These are phyloP conservation scores for Periconia macrospinosa DNA, from an alignment of 2,329 filamentous ascomycete genomes.

Conservation along the genomic window DNA sequence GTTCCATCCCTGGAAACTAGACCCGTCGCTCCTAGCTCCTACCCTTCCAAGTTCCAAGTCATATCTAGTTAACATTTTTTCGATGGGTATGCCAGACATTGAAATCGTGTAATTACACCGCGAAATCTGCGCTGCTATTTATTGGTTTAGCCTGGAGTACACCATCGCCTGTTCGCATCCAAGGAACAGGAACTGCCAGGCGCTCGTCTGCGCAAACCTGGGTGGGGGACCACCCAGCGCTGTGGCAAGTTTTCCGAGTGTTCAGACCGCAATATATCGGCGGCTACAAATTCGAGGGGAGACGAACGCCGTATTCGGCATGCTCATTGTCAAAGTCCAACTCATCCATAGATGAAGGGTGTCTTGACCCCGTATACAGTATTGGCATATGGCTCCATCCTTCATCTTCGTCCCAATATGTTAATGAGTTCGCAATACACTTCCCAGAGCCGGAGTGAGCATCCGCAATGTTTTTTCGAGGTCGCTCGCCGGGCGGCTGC, in stretches of 20 bases:
- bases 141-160: background rate
- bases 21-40: background rate
- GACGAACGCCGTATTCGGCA: background rate
- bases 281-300: background rate
- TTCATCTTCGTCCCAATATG: conserved; percentile 1
- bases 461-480: background rate
- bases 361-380: background rate
- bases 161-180: background rate
- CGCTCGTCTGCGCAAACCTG: background rate
- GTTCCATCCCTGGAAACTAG: background rate
- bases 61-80: background rate
- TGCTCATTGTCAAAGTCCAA: conserved; percentile 6
- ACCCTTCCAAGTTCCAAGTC: background rate
- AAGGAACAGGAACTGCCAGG: background rate
- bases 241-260: background rate
- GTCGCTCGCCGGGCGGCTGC: background rate
- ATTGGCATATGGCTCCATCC: background rate
- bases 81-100: background rate
- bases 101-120: background rate
- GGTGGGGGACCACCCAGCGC: background rate
- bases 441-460: conserved; percentile 1
- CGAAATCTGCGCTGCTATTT: background rate
- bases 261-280: conserved; percentile 1
- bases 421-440: conserved; percentile 1
- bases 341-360: background rate